These are phyloP conservation scores for Persicaria maculosa DNA, from an alignment of 148 eudicot species.

Conservation along the genomic window DNA sequence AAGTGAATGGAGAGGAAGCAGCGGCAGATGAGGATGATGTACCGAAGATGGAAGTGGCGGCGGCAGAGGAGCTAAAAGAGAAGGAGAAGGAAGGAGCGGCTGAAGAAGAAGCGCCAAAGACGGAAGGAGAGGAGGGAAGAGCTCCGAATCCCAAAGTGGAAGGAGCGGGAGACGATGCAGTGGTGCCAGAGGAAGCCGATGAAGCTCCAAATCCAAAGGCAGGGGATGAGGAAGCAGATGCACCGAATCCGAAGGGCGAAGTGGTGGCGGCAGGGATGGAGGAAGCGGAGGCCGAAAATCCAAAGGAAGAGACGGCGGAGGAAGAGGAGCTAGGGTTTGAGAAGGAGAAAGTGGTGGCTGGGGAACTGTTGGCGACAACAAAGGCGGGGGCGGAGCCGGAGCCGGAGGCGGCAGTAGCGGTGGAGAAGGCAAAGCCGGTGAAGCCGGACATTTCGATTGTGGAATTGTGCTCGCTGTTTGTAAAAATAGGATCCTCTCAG, in stretches of 20 bases:
- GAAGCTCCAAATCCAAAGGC: not conserved
- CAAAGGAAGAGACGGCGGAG: not conserved
- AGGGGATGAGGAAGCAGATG: not conserved
- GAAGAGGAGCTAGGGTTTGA: not conserved
- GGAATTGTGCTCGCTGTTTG: no score
- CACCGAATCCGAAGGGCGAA: not conserved
- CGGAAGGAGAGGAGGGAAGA: not conserved
- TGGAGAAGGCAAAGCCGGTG: no score
- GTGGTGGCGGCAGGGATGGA: not conserved
- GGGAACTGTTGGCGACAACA: not conserved
- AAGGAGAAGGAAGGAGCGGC: not conserved
- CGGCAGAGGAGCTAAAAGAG: not conserved
- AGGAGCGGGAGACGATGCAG: not conserved
- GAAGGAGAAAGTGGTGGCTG: not conserved
- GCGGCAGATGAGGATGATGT: not conserved
- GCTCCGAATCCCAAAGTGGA: not conserved
- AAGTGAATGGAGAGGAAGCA: not conserved
- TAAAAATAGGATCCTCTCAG: not conserved
- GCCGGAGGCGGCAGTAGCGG: not conserved
- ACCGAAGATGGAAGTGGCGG: not conserved
- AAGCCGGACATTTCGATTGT: no score
- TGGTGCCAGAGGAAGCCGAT: not conserved
- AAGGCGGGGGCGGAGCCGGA: not conserved
- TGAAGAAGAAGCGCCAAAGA: slow-evolving; percentile 3
- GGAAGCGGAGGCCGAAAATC: not conserved